Evolutionary conservation across 2,329 filamentous ascomycete species (phyloP).

Genomic region (Daldinia sp.): DNA sequence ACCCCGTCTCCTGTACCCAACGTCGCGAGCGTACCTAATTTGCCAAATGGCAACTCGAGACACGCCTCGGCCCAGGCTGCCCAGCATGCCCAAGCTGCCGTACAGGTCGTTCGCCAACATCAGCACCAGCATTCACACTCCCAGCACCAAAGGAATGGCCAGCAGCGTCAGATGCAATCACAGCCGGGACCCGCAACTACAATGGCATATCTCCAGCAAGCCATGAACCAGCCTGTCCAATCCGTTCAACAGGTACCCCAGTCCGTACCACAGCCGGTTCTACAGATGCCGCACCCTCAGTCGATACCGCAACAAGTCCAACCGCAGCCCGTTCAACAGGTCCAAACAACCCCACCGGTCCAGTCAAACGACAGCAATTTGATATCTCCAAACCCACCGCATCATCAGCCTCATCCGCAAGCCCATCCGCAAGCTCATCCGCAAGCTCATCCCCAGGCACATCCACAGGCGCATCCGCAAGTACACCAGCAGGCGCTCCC

Average conservation of each 20-base stretch:
- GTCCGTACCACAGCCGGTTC: slow-evolving; percentile 38
- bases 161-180: slow-evolving; percentile 48
- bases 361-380: slow-evolving; percentile 45
- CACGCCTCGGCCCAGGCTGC: slow-evolving; percentile 55
- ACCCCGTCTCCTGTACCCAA: slow-evolving; percentile 57
- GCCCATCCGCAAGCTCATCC: slow-evolving; percentile 37
- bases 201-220: slow-evolving; percentile 47
- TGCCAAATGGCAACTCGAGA: slow-evolving; percentile 59
- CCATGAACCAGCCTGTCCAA: slow-evolving; percentile 46
- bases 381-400: slow-evolving; percentile 46
- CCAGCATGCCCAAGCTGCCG: slow-evolving; percentile 51
- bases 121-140: slow-evolving; percentile 47
- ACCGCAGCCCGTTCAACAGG: slow-evolving; percentile 38
- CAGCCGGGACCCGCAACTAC: slow-evolving; percentile 43
- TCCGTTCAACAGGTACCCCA: slow-evolving; percentile 47
- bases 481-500: slow-evolving; percentile 39
- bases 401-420: slow-evolving; percentile 40
- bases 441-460: slow-evolving; percentile 38
- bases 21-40: slow-evolving; percentile 58
- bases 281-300: slow-evolving; percentile 47
- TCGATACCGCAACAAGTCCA: slow-evolving; percentile 44
- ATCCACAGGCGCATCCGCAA: slow-evolving; percentile 33
- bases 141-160: slow-evolving; percentile 47
- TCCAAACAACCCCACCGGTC: slow-evolving; percentile 43
- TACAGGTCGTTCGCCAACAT: slow-evolving; percentile 46